phyloP scores from a whole-genome alignment of 2,329 filamentous ascomycete genomes.

The Epichloe uncinata region DNA sequence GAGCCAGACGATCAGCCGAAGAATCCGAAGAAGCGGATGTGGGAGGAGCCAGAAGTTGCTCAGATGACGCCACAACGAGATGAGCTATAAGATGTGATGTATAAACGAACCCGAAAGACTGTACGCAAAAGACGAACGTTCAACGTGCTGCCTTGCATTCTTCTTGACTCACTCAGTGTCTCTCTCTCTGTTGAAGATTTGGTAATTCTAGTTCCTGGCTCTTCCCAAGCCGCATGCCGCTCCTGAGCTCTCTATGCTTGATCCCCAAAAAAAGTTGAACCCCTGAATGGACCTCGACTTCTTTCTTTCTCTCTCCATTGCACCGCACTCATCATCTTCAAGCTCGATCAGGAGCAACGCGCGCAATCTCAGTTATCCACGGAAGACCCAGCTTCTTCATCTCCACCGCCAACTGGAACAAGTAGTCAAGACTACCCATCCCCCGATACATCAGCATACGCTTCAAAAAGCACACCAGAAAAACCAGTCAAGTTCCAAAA shows the following conservation, averaged over 20 bases:
- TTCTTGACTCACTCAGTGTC: background rate
- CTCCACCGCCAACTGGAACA: constrained; percentile 92
- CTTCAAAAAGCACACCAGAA: background rate
- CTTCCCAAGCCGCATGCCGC: background rate
- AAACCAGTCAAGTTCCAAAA: background rate
- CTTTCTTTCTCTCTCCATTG: background rate
- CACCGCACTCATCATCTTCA: constrained; percentile 6
- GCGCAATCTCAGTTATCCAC: constrained; percentile 44
- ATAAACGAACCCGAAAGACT: background rate
- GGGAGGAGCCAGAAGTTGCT: constrained; percentile 13
- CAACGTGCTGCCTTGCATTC: background rate
- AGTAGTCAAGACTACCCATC: constrained; percentile 62
- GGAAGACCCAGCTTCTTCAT: constrained; percentile 83
- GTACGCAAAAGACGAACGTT: background rate
- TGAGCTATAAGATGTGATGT: constrained; percentile 19
- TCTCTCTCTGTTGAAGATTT: constrained; percentile 5
- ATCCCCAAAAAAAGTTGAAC: background rate
- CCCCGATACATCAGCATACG: background rate
- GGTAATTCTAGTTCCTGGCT: background rate
- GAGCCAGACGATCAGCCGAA: constrained; percentile 5
- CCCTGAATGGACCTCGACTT: background rate
- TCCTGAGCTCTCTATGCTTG: background rate
- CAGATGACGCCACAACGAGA: constrained; percentile 17
- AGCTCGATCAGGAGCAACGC: constrained; percentile 22
- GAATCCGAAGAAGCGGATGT: constrained; percentile 19